Base-by-base conservation (phyloP, 129 eudicot species). In the Ambrosia trifida region DNA sequence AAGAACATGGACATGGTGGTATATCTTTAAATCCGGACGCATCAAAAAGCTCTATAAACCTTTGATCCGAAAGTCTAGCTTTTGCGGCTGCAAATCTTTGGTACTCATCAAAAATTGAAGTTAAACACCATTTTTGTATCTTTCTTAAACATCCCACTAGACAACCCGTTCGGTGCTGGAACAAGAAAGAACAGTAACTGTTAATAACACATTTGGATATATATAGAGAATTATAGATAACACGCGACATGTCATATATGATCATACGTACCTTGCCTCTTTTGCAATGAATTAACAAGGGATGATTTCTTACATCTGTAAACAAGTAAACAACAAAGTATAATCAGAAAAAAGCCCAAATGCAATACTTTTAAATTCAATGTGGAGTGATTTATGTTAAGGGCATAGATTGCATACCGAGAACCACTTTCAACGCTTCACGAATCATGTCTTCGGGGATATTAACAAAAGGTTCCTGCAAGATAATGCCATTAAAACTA, bases 211-310 rank as follows among this genome's bases (percentile, higher is more conserved):
- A 41, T 36, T 47, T 20, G 44, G 11, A 32, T 19, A 16, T 35
- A 78, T 52, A 16, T 35, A 78, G 43, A 14, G 1, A 43, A 3
- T 35, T 45, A 4, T 24, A 36, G 3, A 67, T 4, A 11, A 46
- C 41, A 70, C 18, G 19, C 24, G 67, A 11, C 61, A 65, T 50
- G 40, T 47, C 20, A 20, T 56, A 53, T 76, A 87, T 95, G 91
- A 24, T 51, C 68, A 53, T 76, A 93, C 98, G 95, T 93, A 93
- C 98, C 96, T 93, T 93, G 72, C 98, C 96, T 78, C 98, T 78
- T 83, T 93, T 93, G 88, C 98, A 93, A 74, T 93, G 98, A 58
- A 93, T 87, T 72, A 93, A 76, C 50, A 89, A 41, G 2, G 98
- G 98, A 70, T 89, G 98, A 68, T 93, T 93, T 79, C 84, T 85